Conservation (phyloP, 768 basidiomycete genomes). For the Lactifluus volemus region DNA sequence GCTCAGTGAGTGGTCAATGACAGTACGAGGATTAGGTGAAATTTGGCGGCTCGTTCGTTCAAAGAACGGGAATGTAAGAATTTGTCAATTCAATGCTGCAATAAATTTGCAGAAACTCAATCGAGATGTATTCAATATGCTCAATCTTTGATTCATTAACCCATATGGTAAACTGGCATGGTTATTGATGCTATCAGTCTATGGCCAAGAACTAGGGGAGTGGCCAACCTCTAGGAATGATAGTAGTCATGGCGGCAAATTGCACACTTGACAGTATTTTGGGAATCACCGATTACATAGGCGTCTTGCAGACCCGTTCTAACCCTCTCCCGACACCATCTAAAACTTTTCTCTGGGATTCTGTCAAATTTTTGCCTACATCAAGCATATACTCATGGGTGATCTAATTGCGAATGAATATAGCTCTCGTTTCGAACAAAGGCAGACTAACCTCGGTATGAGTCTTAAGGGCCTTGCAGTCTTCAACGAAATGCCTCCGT, state of each 20-base stretch:
- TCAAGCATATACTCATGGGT: slow-evolving; percentile 55
- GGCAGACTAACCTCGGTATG: slow-evolving; percentile 27
- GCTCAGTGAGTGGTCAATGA: too few relatives aligned
- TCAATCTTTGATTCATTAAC: too few relatives aligned
- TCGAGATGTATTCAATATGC: too few relatives aligned
- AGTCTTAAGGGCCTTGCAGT: slow-evolving; percentile 36
- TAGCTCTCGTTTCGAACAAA: neutral
- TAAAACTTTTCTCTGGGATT: slow-evolving; percentile 60
- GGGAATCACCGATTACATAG: slow-evolving; percentile 17
- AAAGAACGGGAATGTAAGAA: too few relatives aligned
- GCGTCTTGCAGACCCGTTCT: slow-evolving; percentile 37
- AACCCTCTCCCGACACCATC: slow-evolving; percentile 70
- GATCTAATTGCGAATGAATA: slow-evolving; percentile 33
- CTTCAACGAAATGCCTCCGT: slow-evolving; percentile 43
- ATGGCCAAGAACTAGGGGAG: too few relatives aligned
- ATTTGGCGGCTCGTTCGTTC: too few relatives aligned
- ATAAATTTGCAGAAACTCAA: too few relatives aligned
- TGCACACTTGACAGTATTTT: neutral
- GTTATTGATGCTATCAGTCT: too few relatives aligned
- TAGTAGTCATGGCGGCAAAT: neutral
- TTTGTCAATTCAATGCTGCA: too few relatives aligned
- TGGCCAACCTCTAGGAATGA: too few relatives aligned
- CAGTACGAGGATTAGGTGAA: too few relatives aligned
- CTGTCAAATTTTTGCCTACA: slow-evolving; percentile 55
- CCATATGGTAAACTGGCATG: too few relatives aligned